Percentiles rank a stretch among this genome's conserved stretches.
phyloP scores from a whole-genome alignment of 805 yeast genomes.

The Lipomyces starkeyi region DNA sequence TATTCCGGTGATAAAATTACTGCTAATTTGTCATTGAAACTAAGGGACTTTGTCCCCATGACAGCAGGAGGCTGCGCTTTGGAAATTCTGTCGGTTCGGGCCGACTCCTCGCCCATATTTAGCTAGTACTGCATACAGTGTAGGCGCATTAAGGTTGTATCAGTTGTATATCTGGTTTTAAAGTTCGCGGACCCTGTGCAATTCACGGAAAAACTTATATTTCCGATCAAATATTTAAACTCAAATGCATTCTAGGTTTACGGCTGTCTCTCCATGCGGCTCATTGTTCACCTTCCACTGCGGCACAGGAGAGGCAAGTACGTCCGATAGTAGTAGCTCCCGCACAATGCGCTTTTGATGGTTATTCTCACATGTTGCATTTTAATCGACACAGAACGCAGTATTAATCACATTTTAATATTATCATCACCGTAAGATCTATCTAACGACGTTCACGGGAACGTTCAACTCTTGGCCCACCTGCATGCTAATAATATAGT shows the following conservation, averaged over 20 bases:
- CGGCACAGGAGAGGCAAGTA: too few relatives aligned
- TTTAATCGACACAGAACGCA: too few relatives aligned
- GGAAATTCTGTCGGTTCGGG: neutral
- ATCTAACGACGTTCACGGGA: too few relatives aligned
- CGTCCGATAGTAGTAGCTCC: too few relatives aligned
- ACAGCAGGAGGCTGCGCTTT: neutral
- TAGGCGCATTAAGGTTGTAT: neutral
- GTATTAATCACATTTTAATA: too few relatives aligned
- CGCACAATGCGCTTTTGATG: too few relatives aligned
- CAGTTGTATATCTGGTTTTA: neutral
- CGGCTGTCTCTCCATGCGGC: neutral
- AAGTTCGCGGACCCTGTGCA: neutral
- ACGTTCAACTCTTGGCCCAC: too few relatives aligned
- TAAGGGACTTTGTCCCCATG: neutral
- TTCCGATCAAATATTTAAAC: neutral
- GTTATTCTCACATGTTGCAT: too few relatives aligned
- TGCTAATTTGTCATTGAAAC: neutral
- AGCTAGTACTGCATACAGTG: neutral
- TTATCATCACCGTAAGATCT: too few relatives aligned
- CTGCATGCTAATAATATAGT: too few relatives aligned
- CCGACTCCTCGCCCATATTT: neutral
- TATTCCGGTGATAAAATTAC: neutral
- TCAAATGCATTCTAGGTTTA: neutral
- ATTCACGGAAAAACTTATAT: neutral
- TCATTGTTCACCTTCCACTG: neutral